Evolutionary conservation across 73 alveolate species (phyloP).

Genomic region (Uronychia setigera): DNA sequence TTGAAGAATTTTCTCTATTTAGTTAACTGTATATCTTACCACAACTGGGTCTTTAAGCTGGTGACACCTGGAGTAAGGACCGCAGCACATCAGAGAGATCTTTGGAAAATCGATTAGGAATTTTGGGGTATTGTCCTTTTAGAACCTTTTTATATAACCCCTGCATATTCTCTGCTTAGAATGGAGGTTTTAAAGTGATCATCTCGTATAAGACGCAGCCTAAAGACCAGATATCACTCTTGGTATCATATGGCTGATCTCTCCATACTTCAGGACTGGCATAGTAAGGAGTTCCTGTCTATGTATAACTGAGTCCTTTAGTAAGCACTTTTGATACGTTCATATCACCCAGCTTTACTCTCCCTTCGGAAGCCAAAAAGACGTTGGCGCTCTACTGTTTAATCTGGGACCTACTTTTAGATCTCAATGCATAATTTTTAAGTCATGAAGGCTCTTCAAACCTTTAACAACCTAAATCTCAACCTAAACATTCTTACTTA

Average conservation of each 20-base stretch:
- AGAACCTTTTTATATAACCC: slow-evolving; percentile 11
- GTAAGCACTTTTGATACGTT: slow-evolving; percentile 79
- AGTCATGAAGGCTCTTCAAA: slow-evolving; percentile 77
- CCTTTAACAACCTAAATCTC: slow-evolving; percentile 76
- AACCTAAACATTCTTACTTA: too few relatives aligned
- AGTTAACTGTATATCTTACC: slow-evolving; percentile 4
- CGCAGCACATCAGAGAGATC: slow-evolving; percentile 21
- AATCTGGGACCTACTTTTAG: slow-evolving; percentile 43
- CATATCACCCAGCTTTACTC: slow-evolving; percentile 81
- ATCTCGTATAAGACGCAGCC: slow-evolving; percentile 46
- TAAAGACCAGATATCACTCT: slow-evolving; percentile 50
- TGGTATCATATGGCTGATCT: slow-evolving; percentile 41
- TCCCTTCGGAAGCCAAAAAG: slow-evolving; percentile 67
- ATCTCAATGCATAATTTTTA: slow-evolving; percentile 82
- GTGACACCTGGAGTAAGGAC: slow-evolving; percentile 24
- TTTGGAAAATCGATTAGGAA: slow-evolving; percentile 23
- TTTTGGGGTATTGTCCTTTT: slow-evolving; percentile 24
- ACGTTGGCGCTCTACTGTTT: slow-evolving; percentile 76
- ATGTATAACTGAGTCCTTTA: slow-evolving; percentile 79
- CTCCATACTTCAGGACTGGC: slow-evolving; percentile 60
- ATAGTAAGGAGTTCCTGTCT: slow-evolving; percentile 69
- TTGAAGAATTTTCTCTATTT: too few relatives aligned
- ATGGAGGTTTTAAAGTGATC: slow-evolving; percentile 32
- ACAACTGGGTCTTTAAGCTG: slow-evolving; percentile 39
- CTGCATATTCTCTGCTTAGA: slow-evolving; percentile 33